Evolutionary conservation across 2,329 filamentous ascomycete species (phyloP).

Genomic region (Boeremia exigua): DNA sequence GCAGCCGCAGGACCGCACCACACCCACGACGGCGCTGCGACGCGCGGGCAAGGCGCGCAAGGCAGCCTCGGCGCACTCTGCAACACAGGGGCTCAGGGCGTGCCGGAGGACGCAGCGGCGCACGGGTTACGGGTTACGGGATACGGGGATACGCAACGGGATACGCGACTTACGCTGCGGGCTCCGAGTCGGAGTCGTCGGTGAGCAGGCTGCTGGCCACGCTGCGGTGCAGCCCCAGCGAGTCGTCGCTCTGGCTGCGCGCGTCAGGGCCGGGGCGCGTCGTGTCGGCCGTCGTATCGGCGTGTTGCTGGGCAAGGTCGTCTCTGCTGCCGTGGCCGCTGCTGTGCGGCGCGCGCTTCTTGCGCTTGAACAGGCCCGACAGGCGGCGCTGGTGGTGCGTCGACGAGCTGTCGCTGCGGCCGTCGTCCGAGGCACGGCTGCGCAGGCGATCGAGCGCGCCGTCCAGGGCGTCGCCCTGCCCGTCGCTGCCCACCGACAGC

Average conservation of each 20-base stretch:
- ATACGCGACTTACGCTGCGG: conserved; percentile 50
- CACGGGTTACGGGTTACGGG: background rate
- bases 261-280: conserved; percentile 21
- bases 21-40: no score
- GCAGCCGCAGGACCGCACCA: no score
- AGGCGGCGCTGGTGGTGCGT: conserved; percentile 53
- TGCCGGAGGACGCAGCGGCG: background rate
- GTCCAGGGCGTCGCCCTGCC: conserved; percentile 43
- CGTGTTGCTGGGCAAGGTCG: conserved; percentile 26
- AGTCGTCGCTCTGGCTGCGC: conserved; percentile 47
- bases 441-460: conserved; percentile 50
- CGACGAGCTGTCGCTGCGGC: conserved; percentile 49
- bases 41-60: no score
- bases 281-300: conserved; percentile 10
- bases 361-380: conserved; percentile 60
- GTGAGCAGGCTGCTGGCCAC: conserved; percentile 57
- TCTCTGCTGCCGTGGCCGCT: conserved; percentile 32
- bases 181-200: conserved; percentile 53
- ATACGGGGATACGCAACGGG: conserved; percentile 10
- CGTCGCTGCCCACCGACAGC: conserved; percentile 41
- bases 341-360: conserved; percentile 41
- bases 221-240: conserved; percentile 52
- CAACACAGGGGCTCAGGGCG: conserved; percentile 4
- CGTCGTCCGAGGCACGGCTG: conserved; percentile 50
- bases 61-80: conserved; percentile 1